Evolutionary conservation across 2,329 filamentous ascomycete genomes (phyloP), one percentile per base, ranked within the genome.

Genomic region (Epichloe amarillans): DNA sequence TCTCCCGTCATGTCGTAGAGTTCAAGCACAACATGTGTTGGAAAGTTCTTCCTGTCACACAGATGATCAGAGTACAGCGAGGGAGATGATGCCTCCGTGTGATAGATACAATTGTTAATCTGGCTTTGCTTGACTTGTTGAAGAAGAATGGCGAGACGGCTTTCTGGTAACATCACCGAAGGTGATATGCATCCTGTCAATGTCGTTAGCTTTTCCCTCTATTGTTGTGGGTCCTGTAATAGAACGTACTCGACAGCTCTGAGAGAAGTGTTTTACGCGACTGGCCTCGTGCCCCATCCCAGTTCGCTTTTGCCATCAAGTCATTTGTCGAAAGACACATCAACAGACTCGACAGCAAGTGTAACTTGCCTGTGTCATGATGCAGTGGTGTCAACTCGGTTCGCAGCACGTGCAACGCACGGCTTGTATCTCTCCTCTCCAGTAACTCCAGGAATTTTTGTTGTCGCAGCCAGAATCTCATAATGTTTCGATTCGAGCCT

Each of bases 371-470:
- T 1, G 82, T 83, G 60, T 95, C 87, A 58, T 86, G 84, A 58
- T 87, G 84, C 41, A 97, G 70, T 0, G 93, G 90, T 0, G 89
- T 93, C 50, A 98, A 71, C 70, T 98, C 91, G 55, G 81, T 82
- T 19, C 93, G 82, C 44, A 98, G 75, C n/a, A 96, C 88, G 61
- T 76, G 75, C 52, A 98, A 73, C 7, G 91, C 93, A 48, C 77
- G 75, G 14, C 76, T 76, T 8, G 87, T 79, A 59, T 96, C 83
- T 57, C 82, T 75, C 60, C 75, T 73, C 65, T 97, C 90, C 42
- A 98, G 71, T 8, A 95, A 72, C 69, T 98, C 93, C 33, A 98
- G 73, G 60, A 91, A 98, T 66, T 97, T 97, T 64, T 98, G 93
- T 63, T 95, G 86, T 56, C 91, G 79, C 60, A 98, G 73, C 72